Evolutionary conservation across 176 grass and related monocot genomes (phyloP), one percentile per base, ranked within the genome.

Genomic region (Ampelocalamus luodianensis): DNA sequence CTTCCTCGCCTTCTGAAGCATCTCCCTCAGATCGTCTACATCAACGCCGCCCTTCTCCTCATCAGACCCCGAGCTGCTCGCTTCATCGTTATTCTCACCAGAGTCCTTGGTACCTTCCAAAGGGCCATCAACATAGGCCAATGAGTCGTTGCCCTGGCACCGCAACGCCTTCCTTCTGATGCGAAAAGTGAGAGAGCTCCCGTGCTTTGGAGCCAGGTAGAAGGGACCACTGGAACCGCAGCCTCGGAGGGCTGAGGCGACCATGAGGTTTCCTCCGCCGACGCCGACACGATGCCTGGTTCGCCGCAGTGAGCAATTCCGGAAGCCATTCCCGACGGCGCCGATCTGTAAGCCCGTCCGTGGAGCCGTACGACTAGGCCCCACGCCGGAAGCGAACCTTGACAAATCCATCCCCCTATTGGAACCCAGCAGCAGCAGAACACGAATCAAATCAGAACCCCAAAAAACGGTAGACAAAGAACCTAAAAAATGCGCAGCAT

Each of bases 101-200:
- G 82, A 83, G 89, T 38, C 81, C 68, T 79, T 29, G 82, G 82
- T 82, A 62, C 73, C 54, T 44, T 74, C 87, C 27, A 79, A 17
- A 3, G 79, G 73, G n/a, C 67, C 79, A 70, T 93, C 91, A n/a
- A 90, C 79, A 65, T 77, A 90, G 61, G 93, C 83, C n/a, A 89
- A 64, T 0, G 91, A 95, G 74, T 98, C 93, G 63, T 87, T 88
- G 3, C 87, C 87, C 78, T 98, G 93, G 91, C 93, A 88, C 2
- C 72, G 60, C 71, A 29, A 26, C 68, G 34, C 71, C 3, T 9
- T 67, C 5, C 48, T 49, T 16, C 42, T 63, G 75, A 50, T 7
- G 4, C 68, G 49, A 80, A 84, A 34, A 1, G n/a, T 26, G 16
- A 58, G 53, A 1, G 72, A 45, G 8, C 34, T 11, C 56, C 46